Base-by-base conservation (phyloP, 345 rosid genomes). In the Rhizophora apiculata region DNA sequence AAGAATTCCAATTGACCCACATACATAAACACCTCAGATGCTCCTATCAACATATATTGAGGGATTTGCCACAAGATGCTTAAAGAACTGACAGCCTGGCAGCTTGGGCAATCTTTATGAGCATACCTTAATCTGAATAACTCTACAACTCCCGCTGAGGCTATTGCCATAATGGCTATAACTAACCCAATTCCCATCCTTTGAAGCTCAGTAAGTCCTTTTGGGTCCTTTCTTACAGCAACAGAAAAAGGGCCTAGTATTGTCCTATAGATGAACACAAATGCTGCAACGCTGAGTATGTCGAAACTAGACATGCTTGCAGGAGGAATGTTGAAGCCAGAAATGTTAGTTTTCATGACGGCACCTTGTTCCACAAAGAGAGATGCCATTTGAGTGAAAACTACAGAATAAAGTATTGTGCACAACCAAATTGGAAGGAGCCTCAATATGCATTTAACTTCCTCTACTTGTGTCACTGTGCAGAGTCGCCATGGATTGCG, bases 1-100 rank as follows among this genome's bases (percentile, higher is more conserved):
- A 77, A 77, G 76, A 77, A 77, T 31, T 77, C 80, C 15, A 77
- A 22, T 51, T 76, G 80, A 3, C 80, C 76, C 6, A 77, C 81
- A 5, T 73, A 73, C 81, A 78, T 78, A 64, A 78, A 78, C 51
- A 78, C 81, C 62, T 78, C 81, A 1, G 81, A 78, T 13, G 81
- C 81, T 53, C 81, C 81, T 30, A 78, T 59, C 37, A 76, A 65
- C 5, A 52, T 69, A 49, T 76, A 76, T 19, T 76, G 80, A 26
- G 80, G 80, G 32, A 67, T 53, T 36, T 71, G 81, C 81, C 81
- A 78, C 0, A 78, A 65, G 52, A 78, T 78, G 71, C 81, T 78
- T 55, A 73, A 26, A 13, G 80, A 76, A 43, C 48, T 39, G 9
- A 30, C 34, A 26, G 60, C 34, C 21, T 57, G 31, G 46, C 78